Conservation (phyloP, 495 filamentous ascomycete genomes). For the Aspergillus incahuasiensis region DNA sequence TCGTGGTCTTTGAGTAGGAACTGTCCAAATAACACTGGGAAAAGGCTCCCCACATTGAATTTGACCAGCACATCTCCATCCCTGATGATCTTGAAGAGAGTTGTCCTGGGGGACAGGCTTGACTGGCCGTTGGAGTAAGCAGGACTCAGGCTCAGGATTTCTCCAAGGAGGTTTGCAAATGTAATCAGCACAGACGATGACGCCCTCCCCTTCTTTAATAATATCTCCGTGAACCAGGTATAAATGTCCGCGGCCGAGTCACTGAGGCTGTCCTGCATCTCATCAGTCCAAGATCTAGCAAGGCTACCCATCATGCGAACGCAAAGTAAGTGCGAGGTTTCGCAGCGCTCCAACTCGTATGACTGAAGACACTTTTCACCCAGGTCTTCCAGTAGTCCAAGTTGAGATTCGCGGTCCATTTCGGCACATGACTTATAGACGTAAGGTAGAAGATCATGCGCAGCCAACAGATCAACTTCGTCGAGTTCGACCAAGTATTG, state of each 20-base stretch:
- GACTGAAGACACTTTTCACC: constrained; percentile 56
- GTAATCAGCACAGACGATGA: constrained; percentile 63
- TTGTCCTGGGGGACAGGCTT: constrained; percentile 66
- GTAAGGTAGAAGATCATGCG: constrained; percentile 49
- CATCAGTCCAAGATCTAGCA: constrained; percentile 57
- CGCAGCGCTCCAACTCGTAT: constrained; percentile 67
- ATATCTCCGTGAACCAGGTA: constrained; percentile 63
- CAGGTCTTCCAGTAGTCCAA: constrained; percentile 48
- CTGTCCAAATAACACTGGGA: constrained; percentile 74
- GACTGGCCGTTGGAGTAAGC: constrained; percentile 52
- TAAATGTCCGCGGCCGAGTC: constrained; percentile 71
- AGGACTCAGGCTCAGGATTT: constrained; percentile 59
- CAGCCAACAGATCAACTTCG: constrained; percentile 54
- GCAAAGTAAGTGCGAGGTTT: constrained; percentile 65
- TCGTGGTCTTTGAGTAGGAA: constrained; percentile 78
- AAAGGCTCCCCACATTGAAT: constrained; percentile 60
- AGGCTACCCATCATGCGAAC: constrained; percentile 67
- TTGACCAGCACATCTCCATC: constrained; percentile 68
- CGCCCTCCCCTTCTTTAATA: constrained; percentile 57
- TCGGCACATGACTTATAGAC: constrained; percentile 28
- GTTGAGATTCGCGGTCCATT: constrained; percentile 33
- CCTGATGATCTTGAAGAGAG: constrained; percentile 66
- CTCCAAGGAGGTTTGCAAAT: constrained; percentile 62
- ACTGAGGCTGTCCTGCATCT: constrained; percentile 49
- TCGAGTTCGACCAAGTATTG: constrained; percentile 55